Percentiles rank a stretch among this genome's conserved stretches.
Evolutionary conservation across 1,284 basidiomycete genomes (phyloP).

Genomic region (Tausonia pullulans): DNA sequence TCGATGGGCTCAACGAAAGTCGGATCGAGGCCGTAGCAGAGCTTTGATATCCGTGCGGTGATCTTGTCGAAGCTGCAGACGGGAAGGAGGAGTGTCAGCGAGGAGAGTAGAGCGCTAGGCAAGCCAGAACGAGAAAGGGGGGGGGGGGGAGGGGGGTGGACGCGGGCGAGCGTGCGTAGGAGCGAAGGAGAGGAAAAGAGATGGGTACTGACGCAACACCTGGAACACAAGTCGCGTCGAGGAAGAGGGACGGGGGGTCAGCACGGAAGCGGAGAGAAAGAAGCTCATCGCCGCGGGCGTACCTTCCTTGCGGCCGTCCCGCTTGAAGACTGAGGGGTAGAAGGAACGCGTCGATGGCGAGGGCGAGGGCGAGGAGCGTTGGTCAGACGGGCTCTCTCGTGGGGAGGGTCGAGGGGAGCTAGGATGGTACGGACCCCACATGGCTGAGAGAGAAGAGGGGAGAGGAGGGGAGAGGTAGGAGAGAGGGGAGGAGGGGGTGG

Average conservation of each 20-base stretch:
- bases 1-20: conserved; percentile 91
- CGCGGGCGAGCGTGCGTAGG: conserved; percentile 44
- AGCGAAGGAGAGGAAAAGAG: conserved; percentile 58
- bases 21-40: conserved; percentile 91
- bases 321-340: conserved; percentile 29
- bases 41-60: conserved; percentile 82
- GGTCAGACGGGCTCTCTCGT: background rate
- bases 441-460: background rate
- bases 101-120: too few species aligned
- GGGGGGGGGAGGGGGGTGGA: background rate
- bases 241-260: conserved; percentile 18
- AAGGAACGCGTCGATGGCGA: background rate
- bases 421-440: background rate
- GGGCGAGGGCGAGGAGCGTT: background rate
- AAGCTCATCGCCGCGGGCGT: conserved; percentile 36
- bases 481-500: too few species aligned
- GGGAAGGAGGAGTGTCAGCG: conserved; percentile 16
- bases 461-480: background rate
- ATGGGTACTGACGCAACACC: conserved; percentile 34
- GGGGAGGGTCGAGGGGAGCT: background rate
- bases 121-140: too few species aligned
- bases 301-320: conserved; percentile 33
- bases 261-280: conserved; percentile 20
- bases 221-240: conserved; percentile 50
- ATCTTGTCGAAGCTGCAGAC: conserved; percentile 44